A percentile compares a stretch with the other conserved stretches of the same genome.
These are phyloP conservation scores for Davidsoniella eucalypti DNA, from an alignment of 2,329 filamentous ascomycete species.

Conservation along the genomic window DNA sequence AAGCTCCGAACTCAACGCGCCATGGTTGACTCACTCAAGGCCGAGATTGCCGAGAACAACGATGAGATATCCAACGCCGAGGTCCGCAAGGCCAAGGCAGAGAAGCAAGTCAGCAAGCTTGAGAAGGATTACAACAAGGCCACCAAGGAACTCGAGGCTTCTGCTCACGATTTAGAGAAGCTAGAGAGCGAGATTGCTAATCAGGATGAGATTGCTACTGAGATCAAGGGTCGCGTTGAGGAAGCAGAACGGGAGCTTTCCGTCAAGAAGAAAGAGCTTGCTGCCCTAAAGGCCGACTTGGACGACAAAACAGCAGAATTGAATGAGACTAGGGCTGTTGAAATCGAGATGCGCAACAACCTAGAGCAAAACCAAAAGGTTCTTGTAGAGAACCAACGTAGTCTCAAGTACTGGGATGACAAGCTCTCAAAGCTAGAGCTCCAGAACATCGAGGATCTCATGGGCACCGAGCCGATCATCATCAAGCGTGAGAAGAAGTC, in stretches of 20 bases:
- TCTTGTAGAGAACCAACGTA: conserved; percentile 70
- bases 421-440: conserved; percentile 72
- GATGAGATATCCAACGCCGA: conserved; percentile 78
- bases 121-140: conserved; percentile 69
- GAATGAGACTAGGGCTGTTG: conserved; percentile 72
- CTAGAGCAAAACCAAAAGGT: conserved; percentile 91
- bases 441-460: conserved; percentile 62
- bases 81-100: conserved; percentile 76
- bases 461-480: conserved; percentile 20
- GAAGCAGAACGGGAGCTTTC: conserved; percentile 66
- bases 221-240: conserved; percentile 56
- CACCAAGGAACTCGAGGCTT: conserved; percentile 57
- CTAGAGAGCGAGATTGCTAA: conserved; percentile 63
- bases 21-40: conserved; percentile 77
- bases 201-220: conserved; percentile 60
- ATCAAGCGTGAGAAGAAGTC: conserved; percentile 4
- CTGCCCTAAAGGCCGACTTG: conserved; percentile 64
- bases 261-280: conserved; percentile 65
- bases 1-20: conserved; percentile 78
- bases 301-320: conserved; percentile 74
- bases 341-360: conserved; percentile 98
- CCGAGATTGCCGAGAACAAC: conserved; percentile 62
- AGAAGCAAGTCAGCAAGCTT: conserved; percentile 79
- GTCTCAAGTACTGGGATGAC: conserved; percentile 71
- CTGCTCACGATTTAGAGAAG: conserved; percentile 56